Evolutionary conservation across 2,329 filamentous ascomycete species (phyloP).

Genomic region (Aspergillus bombycis): DNA sequence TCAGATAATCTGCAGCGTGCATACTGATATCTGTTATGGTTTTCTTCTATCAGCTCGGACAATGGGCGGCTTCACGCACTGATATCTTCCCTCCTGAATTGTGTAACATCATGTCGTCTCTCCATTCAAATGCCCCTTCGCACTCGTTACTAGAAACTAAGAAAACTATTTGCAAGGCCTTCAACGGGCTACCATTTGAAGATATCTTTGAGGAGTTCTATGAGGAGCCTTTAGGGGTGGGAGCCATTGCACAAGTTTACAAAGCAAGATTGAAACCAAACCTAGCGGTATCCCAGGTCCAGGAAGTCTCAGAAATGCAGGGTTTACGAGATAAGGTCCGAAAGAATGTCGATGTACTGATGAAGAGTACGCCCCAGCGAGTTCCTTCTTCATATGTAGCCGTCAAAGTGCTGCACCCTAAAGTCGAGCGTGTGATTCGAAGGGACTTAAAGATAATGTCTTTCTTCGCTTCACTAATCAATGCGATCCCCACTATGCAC

Average conservation of each 20-base stretch:
- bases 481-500: constrained; percentile 88
- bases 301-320: constrained; percentile 57
- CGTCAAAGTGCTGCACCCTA: constrained; percentile 91
- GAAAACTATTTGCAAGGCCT: constrained; percentile 77
- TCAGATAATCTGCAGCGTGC: neutral
- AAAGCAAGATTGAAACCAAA: constrained; percentile 87
- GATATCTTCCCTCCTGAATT: constrained; percentile 95
- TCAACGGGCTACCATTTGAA: constrained; percentile 76
- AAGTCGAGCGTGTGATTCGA: constrained; percentile 86
- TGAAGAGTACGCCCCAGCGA: constrained; percentile 82
- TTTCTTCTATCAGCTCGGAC: constrained; percentile 68
- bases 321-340: constrained; percentile 71
- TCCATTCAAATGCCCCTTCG: constrained; percentile 92
- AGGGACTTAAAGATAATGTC: constrained; percentile 92
- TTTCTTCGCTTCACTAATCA: constrained; percentile 83
- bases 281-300: constrained; percentile 66
- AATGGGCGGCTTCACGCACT: constrained; percentile 95
- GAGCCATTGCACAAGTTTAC: constrained; percentile 97
- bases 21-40: constrained; percentile 3
- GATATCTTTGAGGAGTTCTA: constrained; percentile 97
- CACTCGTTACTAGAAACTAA: constrained; percentile 83
- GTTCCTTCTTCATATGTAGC: constrained; percentile 92
- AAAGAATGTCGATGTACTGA: constrained; percentile 79
- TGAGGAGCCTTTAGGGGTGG: constrained; percentile 84
- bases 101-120: constrained; percentile 89